phyloP scores from a whole-genome alignment of 805 yeast genomes.

The Candida easanensis region DNA sequence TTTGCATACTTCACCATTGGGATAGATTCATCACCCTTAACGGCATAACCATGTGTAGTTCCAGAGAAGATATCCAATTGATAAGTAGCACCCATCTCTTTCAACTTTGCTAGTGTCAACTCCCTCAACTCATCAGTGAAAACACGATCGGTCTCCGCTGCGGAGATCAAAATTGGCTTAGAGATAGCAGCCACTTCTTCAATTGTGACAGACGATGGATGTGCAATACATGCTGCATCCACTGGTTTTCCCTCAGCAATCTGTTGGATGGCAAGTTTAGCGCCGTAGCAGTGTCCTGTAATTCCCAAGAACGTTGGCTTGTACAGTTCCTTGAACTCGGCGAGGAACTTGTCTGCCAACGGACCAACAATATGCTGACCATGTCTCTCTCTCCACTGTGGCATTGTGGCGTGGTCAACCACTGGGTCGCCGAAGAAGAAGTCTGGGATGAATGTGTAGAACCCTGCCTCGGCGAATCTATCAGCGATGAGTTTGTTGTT shows the following conservation, averaged over 20 bases:
- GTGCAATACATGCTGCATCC: slow-evolving; percentile 71
- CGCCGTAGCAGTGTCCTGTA: slow-evolving; percentile 85
- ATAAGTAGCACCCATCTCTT: slow-evolving; percentile 50
- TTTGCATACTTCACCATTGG: slow-evolving; percentile 59
- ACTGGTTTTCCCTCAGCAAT: slow-evolving; percentile 35
- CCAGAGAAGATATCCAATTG: slow-evolving; percentile 61
- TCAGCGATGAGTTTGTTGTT: slow-evolving; percentile 68
- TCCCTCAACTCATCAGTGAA: slow-evolving; percentile 65
- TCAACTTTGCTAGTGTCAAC: slow-evolving; percentile 55
- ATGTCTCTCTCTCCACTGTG: slow-evolving; percentile 55
- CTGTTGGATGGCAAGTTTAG: slow-evolving; percentile 57
- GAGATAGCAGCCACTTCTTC: slow-evolving; percentile 61
- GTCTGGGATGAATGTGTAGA: slow-evolving; percentile 71
- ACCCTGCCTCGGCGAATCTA: slow-evolving; percentile 57
- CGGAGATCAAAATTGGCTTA: slow-evolving; percentile 56
- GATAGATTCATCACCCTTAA: slow-evolving; percentile 63
- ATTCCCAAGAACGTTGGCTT: slow-evolving; percentile 47
- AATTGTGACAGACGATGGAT: slow-evolving; percentile 68
- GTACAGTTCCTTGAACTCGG: slow-evolving; percentile 33
- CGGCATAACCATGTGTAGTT: slow-evolving; percentile 73
- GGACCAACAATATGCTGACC: slow-evolving; percentile 41
- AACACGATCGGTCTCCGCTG: slow-evolving; percentile 65
- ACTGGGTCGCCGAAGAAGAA: slow-evolving; percentile 50
- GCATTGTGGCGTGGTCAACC: slow-evolving; percentile 24
- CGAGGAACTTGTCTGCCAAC: slow-evolving; percentile 45